Conservation (phyloP, 2,329 filamentous ascomycete species). For the Stagonosporopsis tanaceti region DNA sequence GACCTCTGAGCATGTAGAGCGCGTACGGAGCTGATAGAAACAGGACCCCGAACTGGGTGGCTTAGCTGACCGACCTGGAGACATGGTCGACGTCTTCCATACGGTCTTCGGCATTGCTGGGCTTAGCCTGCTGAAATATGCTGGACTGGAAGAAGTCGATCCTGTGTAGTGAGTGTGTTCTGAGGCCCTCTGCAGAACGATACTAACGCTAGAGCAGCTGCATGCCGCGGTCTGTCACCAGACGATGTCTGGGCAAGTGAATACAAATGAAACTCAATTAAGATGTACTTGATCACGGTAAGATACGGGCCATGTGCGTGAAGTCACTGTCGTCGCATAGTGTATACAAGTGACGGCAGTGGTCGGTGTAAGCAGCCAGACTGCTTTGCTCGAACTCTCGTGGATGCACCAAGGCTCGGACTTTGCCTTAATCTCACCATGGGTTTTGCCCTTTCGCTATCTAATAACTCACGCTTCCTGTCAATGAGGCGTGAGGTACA, state of each 20-base stretch:
- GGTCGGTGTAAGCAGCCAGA: background rate
- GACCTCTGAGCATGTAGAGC: background rate
- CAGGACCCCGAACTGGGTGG: slow-evolving; percentile 82
- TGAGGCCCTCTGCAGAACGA: background rate
- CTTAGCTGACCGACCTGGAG: slow-evolving; percentile 86
- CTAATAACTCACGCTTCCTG: slow-evolving; percentile 69
- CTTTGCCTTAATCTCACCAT: background rate
- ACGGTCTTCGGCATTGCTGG: slow-evolving; percentile 90
- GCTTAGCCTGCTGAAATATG: slow-evolving; percentile 80
- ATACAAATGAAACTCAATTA: background rate
- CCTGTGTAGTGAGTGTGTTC: slow-evolving; percentile 76
- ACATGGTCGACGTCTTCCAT: slow-evolving; percentile 98
- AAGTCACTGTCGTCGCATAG: background rate
- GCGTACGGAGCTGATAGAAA: slow-evolving; percentile 17
- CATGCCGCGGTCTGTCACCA: slow-evolving; percentile 51
- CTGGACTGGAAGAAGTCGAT: slow-evolving; percentile 81
- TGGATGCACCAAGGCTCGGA: background rate
- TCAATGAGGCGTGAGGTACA: slow-evolving; percentile 72
- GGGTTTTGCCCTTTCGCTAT: slow-evolving; percentile 65
- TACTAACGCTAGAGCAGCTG: slow-evolving; percentile 40
- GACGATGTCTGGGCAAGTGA: slow-evolving; percentile 44
- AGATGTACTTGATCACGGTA: slow-evolving; percentile 1
- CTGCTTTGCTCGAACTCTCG: background rate
- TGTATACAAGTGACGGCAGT: background rate
- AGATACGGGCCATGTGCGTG: background rate